Evolutionary conservation across 129 eudicot genomes (phyloP).

Genomic region (Helichrysum umbraculigerum): DNA sequence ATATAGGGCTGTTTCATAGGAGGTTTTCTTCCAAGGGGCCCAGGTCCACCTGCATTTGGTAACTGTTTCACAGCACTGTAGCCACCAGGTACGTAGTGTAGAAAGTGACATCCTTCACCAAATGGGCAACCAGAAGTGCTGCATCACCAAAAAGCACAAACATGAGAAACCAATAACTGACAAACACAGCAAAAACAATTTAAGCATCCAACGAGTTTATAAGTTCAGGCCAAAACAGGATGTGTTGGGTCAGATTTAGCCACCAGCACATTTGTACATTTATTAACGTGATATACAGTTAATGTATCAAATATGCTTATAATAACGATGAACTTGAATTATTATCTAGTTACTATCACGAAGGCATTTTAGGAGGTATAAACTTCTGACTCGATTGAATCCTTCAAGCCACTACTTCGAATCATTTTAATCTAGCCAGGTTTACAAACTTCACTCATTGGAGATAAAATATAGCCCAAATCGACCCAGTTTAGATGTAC

Average conservation of each 20-base stretch:
- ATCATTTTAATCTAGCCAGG: neutral
- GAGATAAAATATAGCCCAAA: neutral
- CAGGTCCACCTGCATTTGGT: constrained; percentile 38
- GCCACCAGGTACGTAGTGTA: constrained; percentile 74
- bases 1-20: constrained; percentile 35
- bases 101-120: constrained; percentile 75
- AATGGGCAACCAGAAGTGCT: constrained; percentile 80
- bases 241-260: neutral
- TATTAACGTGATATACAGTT: neutral
- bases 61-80: constrained; percentile 55
- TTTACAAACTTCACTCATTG: neutral
- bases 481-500: neutral
- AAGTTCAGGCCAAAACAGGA: neutral
- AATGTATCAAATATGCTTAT: neutral
- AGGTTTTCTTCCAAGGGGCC: constrained; percentile 43
- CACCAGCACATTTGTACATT: neutral
- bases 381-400: neutral
- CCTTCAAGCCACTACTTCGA: neutral
- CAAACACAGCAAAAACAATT: neutral
- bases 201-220: neutral
- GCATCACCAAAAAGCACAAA: constrained; percentile 32
- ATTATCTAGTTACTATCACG: neutral
- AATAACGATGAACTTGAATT: neutral
- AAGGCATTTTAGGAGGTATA: neutral
- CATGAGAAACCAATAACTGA: constrained; percentile 17